These are phyloP conservation scores for Gamsiella multidivaricata DNA, from an alignment of 192 early-diverging fungal species.

Conservation along the genomic window DNA sequence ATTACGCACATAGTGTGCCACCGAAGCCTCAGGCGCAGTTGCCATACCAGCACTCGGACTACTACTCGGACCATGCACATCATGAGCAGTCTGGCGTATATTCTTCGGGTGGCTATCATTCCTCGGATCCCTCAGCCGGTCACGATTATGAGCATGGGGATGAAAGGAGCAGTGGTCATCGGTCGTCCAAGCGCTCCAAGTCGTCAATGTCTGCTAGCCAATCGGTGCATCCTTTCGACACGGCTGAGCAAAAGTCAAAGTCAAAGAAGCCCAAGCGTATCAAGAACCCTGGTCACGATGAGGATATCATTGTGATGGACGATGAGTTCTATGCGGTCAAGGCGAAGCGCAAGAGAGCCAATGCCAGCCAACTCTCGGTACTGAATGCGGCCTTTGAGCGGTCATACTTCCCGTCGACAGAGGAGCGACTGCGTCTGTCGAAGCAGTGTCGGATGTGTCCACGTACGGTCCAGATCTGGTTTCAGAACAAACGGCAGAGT, in stretches of 20 bases:
- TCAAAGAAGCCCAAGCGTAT: conserved; percentile 51
- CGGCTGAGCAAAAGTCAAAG: conserved; percentile 15
- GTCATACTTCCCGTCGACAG: conserved; percentile 87
- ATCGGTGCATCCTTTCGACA: conserved; percentile 51
- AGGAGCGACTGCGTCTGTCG: conserved; percentile 81
- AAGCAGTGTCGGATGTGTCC: conserved; percentile 88
- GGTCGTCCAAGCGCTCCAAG: conserved; percentile 30
- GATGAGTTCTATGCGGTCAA: conserved; percentile 59
- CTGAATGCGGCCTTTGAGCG: conserved; percentile 81
- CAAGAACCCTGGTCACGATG: conserved; percentile 39
- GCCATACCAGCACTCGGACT: conserved; percentile 18
- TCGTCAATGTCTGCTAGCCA: background rate
- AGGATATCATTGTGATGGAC: conserved; percentile 46
- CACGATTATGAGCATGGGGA: conserved; percentile 9
- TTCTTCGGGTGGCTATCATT: background rate
- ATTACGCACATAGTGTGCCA: conserved; percentile 43
- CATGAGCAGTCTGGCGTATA: conserved; percentile 4
- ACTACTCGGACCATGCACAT: conserved; percentile 5
- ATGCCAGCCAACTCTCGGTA: conserved; percentile 80
- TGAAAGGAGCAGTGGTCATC: background rate
- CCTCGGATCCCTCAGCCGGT: background rate
- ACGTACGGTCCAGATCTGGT: conserved; percentile 96
- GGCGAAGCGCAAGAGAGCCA: conserved; percentile 86
- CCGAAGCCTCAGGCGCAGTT: conserved; percentile 22
- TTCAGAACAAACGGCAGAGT: conserved; percentile 93